Evolutionary conservation across 2,329 filamentous ascomycete species (phyloP).

Genomic region (Elsinoe australis): DNA sequence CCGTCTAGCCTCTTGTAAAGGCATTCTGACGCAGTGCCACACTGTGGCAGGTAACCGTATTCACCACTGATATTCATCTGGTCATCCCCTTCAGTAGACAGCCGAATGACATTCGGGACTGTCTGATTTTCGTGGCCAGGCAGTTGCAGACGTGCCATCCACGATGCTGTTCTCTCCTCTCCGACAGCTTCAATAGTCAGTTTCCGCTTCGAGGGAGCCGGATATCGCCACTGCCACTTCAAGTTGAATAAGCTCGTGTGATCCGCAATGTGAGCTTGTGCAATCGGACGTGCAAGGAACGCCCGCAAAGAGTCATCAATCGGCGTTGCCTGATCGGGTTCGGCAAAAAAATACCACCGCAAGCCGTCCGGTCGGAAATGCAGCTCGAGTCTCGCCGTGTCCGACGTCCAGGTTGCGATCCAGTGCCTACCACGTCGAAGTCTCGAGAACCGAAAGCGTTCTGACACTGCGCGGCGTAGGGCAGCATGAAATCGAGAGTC

Average conservation of each 20-base stretch:
- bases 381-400: constrained; percentile 35
- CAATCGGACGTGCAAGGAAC: constrained; percentile 26
- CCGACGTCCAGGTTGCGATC: constrained; percentile 37
- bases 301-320: constrained; percentile 23
- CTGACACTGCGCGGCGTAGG: constrained; percentile 29
- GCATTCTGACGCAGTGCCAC: constrained; percentile 49
- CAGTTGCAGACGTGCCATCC: constrained; percentile 33
- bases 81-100: constrained; percentile 31
- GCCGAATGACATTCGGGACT: constrained; percentile 38
- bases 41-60: constrained; percentile 47
- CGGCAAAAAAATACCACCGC: constrained; percentile 29
- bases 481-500: constrained; percentile 27
- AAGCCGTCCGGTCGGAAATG: constrained; percentile 19
- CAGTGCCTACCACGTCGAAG: constrained; percentile 32
- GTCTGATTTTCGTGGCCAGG: constrained; percentile 35
- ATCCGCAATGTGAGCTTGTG: constrained; percentile 18
- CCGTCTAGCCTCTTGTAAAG: constrained; percentile 42
- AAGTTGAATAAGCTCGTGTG: constrained; percentile 31
- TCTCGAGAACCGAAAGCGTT: constrained; percentile 31
- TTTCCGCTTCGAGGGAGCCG: constrained; percentile 18
- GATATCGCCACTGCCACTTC: constrained; percentile 39
- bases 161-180: constrained; percentile 28
- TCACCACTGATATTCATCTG: constrained; percentile 39
- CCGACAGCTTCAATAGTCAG: constrained; percentile 24
- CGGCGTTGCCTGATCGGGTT: constrained; percentile 21